Evolutionary conservation across 106 monocot species (phyloP).

Genomic region (Iris macrosiphon): DNA sequence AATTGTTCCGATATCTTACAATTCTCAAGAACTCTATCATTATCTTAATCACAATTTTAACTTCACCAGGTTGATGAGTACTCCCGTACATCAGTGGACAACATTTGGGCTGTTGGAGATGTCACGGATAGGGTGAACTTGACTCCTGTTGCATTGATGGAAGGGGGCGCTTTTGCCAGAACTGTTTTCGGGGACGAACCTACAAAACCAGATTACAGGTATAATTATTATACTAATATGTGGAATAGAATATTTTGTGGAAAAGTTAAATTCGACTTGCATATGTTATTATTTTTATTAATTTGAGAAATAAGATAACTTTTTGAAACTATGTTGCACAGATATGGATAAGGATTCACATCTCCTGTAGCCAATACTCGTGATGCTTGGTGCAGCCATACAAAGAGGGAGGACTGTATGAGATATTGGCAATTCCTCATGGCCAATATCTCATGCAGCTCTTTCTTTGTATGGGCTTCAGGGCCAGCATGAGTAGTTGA

Average conservation of each 20-base stretch:
- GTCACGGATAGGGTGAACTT: conserved; percentile 88
- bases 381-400: too few relatives aligned
- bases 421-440: too few relatives aligned
- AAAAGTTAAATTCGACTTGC: background rate
- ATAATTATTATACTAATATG: too few relatives aligned
- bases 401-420: too few relatives aligned
- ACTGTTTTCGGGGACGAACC: conserved; percentile 81
- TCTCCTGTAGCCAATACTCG: too few relatives aligned
- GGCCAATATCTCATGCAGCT: too few relatives aligned
- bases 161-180: conserved; percentile 93
- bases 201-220: conserved; percentile 85
- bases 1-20: background rate
- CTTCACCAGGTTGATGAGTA: conserved; percentile 78
- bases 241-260: background rate
- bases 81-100: conserved; percentile 78
- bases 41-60: conserved; percentile 3
- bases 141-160: conserved; percentile 99
- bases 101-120: conserved; percentile 99
- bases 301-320: too few relatives aligned
- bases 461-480: too few relatives aligned
- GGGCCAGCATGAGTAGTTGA: too few relatives aligned
- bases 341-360: too few relatives aligned
- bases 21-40: background rate
- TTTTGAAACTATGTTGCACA: too few relatives aligned
- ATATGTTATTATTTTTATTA: too few relatives aligned